A percentile compares a stretch with the other conserved stretches of the same genome.
phyloP scores from a whole-genome alignment of 495 filamentous ascomycete species.

The Aspergillus incahuasiensis region DNA sequence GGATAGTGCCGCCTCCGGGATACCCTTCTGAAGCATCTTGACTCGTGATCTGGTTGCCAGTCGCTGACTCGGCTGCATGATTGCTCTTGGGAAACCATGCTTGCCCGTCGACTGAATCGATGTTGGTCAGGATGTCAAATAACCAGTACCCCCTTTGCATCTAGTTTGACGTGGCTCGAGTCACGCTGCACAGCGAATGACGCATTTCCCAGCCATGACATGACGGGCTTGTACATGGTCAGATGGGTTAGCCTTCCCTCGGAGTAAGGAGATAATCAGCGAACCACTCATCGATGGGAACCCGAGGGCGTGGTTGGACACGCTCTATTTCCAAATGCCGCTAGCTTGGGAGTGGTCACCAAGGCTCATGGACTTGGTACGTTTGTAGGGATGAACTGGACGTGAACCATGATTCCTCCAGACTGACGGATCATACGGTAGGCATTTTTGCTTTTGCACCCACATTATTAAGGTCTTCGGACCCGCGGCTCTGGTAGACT shows the following conservation, averaged over 20 bases:
- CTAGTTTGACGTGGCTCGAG: background rate
- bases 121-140: background rate
- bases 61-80: background rate
- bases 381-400: background rate
- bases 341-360: background rate
- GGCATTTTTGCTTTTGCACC: conserved; percentile 1
- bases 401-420: background rate
- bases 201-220: background rate
- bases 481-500: background rate
- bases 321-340: background rate
- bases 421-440: background rate
- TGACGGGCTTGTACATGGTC: background rate
- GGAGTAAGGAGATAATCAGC: background rate
- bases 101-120: background rate
- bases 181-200: background rate
- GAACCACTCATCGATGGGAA: background rate
- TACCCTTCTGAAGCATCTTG: background rate
- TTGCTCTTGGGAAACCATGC: background rate
- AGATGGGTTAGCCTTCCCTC: background rate
- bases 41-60: background rate
- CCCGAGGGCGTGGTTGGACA: background rate
- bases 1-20: background rate
- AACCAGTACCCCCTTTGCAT: background rate
- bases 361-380: background rate
- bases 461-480: background rate